Evolutionary conservation across 192 early-diverging fungal genomes (phyloP).

Genomic region (Rhizoclosmatium globosum): DNA sequence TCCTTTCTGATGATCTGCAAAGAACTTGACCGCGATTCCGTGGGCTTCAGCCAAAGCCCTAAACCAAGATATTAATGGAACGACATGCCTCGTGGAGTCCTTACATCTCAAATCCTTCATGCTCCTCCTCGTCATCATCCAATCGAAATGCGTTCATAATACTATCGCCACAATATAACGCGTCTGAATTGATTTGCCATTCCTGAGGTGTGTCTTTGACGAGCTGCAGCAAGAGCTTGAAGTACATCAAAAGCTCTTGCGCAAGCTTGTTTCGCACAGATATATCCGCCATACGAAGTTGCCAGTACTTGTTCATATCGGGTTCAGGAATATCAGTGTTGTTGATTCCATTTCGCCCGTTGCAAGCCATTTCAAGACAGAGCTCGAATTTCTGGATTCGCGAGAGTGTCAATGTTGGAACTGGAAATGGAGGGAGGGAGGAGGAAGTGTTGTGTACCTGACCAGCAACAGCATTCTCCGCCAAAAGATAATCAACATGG

Average conservation of each 20-base stretch:
- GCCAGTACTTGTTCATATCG: conserved; percentile 69
- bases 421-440: too few species aligned
- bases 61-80: not conserved
- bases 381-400: conserved; percentile 60
- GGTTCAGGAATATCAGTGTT: conserved; percentile 66
- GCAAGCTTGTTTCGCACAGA: conserved; percentile 75
- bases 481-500: conserved; percentile 63
- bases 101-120: not conserved
- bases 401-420: too few species aligned
- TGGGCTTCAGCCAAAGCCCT: conserved; percentile 47
- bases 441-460: too few species aligned
- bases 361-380: conserved; percentile 92
- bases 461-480: conserved; percentile 52
- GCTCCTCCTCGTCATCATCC: conserved; percentile 41
- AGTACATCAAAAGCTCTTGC: conserved; percentile 75
- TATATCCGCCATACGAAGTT: conserved; percentile 70
- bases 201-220: conserved; percentile 72
- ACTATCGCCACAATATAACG: conserved; percentile 80
- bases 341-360: conserved; percentile 90
- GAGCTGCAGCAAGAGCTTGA: conserved; percentile 79
- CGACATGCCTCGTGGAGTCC: not conserved
- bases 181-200: conserved; percentile 77
- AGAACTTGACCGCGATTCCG: conserved; percentile 68
- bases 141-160: conserved; percentile 78
- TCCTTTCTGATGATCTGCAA: conserved; percentile 61